Base-by-base conservation (phyloP, 2,329 filamentous ascomycete species). In the Ophiocordyceps sinensis region DNA sequence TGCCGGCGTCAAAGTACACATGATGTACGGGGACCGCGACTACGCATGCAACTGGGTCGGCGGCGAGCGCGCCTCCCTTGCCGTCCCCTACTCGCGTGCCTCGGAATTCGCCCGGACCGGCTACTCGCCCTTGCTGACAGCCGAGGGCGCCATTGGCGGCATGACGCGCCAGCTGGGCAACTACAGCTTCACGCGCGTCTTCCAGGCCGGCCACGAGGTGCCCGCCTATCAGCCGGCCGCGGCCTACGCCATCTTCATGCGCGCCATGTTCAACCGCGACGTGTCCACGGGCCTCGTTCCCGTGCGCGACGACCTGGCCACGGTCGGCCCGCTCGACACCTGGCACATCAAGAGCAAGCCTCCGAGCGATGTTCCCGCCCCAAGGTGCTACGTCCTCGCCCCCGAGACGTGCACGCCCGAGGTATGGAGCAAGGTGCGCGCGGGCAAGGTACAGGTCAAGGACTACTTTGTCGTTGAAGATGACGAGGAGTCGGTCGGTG, bases 91-190 rank as follows among this genome's bases (percentile, higher is more conserved):
- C 17, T 61, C 66, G 23, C 58, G 67, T 39, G 55, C 59, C 9
- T 45, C 53, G 23, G 49, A 57, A 14, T 77, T 80, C 46, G 59
- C 65, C 0, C 57, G 56, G 2, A 77, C 85, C 0, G 83, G 82
- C 1, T 91, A 89, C 55, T 14, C 32, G 14, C 14, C 32, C 32
- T 4, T 34, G 32, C 14, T 34, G 32, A 9, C 32, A 5, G 44
- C 60, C 76, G 8, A 75, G 82, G 10, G 15, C 17, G 78, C 81
- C 47, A 68, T 66, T 12, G 67, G 85, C 0, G 73, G 83, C 5
- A 82, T 89, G 56, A 79, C 75, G 49, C 83, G 81, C 9, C 87
- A 87, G 52, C 72, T 81, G 45, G 75, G 70, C 34, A 14, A 32
- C 12, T 23, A 12, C 19, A 26, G 29, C 29, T 82, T 82, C 57